phyloP scores from a whole-genome alignment of 2,329 filamentous ascomycete genomes.

The Cladosporium oxysporum region DNA sequence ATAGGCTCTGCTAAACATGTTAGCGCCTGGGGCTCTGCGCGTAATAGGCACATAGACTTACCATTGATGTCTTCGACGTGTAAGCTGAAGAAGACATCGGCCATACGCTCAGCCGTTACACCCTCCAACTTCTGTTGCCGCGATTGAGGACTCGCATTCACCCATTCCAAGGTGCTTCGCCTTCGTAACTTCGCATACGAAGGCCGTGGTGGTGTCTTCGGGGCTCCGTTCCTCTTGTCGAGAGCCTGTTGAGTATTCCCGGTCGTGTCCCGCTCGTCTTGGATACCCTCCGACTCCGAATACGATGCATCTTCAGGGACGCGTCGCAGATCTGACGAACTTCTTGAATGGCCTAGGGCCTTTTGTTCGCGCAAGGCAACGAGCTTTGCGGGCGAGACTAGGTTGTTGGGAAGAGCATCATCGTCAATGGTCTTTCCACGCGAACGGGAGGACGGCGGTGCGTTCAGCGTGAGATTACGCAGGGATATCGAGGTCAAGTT shows the following conservation, averaged over 20 bases:
- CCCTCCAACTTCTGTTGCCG: slow-evolving; percentile 77
- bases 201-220: slow-evolving; percentile 38
- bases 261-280: not conserved
- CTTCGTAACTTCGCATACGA: slow-evolving; percentile 46
- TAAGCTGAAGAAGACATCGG: slow-evolving; percentile 86
- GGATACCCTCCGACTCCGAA: slow-evolving; percentile 19
- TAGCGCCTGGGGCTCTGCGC: slow-evolving; percentile 16
- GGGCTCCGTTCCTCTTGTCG: slow-evolving; percentile 19
- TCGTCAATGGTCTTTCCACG: slow-evolving; percentile 71
- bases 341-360: slow-evolving; percentile 58
- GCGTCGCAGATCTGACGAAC: slow-evolving; percentile 55
- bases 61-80: slow-evolving; percentile 63
- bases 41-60: slow-evolving; percentile 25
- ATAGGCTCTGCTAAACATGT: slow-evolving; percentile 62
- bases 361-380: slow-evolving; percentile 53
- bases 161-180: slow-evolving; percentile 65
- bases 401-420: slow-evolving; percentile 67
- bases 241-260: not conserved
- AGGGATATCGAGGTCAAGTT: slow-evolving; percentile 85
- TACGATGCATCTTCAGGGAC: slow-evolving; percentile 31
- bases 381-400: slow-evolving; percentile 68
- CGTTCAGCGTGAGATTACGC: slow-evolving; percentile 75
- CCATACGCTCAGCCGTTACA: slow-evolving; percentile 69
- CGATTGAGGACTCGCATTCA: slow-evolving; percentile 57
- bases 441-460: slow-evolving; percentile 46